Conservation (phyloP, 352 stramenopile genomes). For the Plasmopara muralis region DNA sequence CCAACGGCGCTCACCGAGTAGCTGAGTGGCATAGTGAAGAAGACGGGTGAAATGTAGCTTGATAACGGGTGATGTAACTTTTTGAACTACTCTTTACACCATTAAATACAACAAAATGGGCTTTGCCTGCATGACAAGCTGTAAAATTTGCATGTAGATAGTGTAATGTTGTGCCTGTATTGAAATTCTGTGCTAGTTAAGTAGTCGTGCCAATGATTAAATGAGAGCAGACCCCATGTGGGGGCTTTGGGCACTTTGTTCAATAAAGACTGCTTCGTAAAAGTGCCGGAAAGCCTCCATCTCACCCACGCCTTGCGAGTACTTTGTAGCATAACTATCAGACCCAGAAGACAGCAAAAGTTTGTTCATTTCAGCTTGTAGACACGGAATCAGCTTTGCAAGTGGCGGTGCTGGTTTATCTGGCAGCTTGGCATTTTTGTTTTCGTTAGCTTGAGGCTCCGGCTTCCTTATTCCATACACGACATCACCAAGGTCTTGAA, state of each 20-base stretch:
- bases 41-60: not conserved
- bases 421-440: conserved; percentile 7
- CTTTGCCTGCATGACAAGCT: no score
- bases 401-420: conserved; percentile 55
- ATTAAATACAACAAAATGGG: not conserved
- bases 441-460: conserved; percentile 21
- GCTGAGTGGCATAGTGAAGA: conserved; percentile 2
- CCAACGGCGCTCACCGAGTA: not conserved
- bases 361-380: conserved; percentile 69
- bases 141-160: no score
- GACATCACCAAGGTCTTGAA: conserved; percentile 73
- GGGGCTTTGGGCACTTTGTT: conserved; percentile 37
- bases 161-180: not conserved
- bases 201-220: conserved; percentile 5
- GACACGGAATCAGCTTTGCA: conserved; percentile 71
- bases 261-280: conserved; percentile 80
- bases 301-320: conserved; percentile 69
- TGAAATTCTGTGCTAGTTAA: conserved; percentile 2
- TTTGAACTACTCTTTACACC: not conserved
- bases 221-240: conserved; percentile 33
- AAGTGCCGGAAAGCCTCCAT: conserved; percentile 81
- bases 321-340: conserved; percentile 60
- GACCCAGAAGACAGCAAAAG: conserved; percentile 43
- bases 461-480: conserved; percentile 42
- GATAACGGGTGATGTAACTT: not conserved